These are phyloP conservation scores for Warburgia ugandensis DNA, from an alignment of 164 flowering plant genomes.

Conservation along the genomic window DNA sequence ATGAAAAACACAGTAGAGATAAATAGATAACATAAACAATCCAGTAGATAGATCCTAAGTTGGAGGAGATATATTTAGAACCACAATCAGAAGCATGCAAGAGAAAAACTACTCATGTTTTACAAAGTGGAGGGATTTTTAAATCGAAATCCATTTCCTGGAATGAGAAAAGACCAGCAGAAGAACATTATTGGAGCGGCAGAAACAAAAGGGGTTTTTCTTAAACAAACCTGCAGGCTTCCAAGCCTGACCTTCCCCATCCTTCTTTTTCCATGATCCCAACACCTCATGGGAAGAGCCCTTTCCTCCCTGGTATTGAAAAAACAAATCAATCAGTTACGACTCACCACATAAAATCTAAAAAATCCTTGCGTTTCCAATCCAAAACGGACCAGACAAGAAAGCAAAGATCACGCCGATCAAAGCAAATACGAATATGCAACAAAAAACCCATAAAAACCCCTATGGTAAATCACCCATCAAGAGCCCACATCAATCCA, in stretches of 20 bases:
- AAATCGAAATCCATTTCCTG: too few species aligned
- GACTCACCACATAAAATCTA: too few species aligned
- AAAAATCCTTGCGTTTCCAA: neutral
- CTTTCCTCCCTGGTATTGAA: conserved; percentile 16
- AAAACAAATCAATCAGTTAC: neutral
- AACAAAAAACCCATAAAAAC: too few species aligned
- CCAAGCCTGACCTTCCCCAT: conserved; percentile 24
- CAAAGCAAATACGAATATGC: too few species aligned
- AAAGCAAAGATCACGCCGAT: too few species aligned
- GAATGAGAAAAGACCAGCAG: too few species aligned
- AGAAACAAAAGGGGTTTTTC: neutral
- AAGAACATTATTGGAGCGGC: neutral
- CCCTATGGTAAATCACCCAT: too few species aligned
- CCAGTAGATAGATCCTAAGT: neutral
- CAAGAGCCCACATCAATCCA: too few species aligned
- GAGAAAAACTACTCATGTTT: too few species aligned
- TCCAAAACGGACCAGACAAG: neutral
- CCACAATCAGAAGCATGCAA: neutral
- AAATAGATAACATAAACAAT: neutral
- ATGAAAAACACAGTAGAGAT: too few species aligned
- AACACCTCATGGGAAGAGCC: conserved; percentile 19
- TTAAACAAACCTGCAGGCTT: conserved; percentile 22
- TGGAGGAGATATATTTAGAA: neutral
- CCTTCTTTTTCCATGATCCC: conserved; percentile 26
- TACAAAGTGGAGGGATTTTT: too few species aligned